Evolutionary conservation across 2,329 filamentous ascomycete species (phyloP), one percentile per base, ranked within the genome.

Genomic region (Westerdykella ornata): DNA sequence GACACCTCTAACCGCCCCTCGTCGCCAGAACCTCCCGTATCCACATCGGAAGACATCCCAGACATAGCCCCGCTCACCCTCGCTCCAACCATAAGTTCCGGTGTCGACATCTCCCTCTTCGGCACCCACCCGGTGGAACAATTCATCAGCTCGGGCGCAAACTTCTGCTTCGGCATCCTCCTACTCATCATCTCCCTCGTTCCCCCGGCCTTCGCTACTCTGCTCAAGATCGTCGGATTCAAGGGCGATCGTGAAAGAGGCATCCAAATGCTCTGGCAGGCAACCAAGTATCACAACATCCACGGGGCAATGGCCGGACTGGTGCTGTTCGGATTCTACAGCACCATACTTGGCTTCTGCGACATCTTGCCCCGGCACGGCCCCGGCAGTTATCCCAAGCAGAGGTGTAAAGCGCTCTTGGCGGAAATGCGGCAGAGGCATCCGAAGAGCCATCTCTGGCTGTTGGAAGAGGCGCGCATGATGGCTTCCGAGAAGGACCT

Each of bases 261-360:
- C 8, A 74, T 96, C 22, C 74, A 77, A 30, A 84, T 96, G 78
- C 78, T 98, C 4, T 98, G 92, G 92, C 82, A 86, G 60, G 86
- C 88, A 11, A 88, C 87, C 16, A 81, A 82, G 37, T 92, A 89
- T 62, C 70, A 82, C 47, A 95, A 95, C 62, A 78, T 97, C 56
- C 94, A 96, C 58, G 90, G 89, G n/a, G 90, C 86, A 5, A 83
- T 97, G 59, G 82, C 89, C 0, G 87, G 84, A 0, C 74, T 97
- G 31, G 77, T 87, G 18, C 71, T 96, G 0, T 74, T 97, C 13
- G 82, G 80, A 1, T 97, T 88, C 65, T 94, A 96, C 68, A 94
- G 95, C 59, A 85, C 84, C 5, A 77, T 95, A 22, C 75, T 94
- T 13, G 86, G 85, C 1, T 84, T 88, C 51, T 87, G 88, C 47